Evolutionary conservation across 306 rosid species (phyloP).

Genomic region (Acacia crassicarpa): DNA sequence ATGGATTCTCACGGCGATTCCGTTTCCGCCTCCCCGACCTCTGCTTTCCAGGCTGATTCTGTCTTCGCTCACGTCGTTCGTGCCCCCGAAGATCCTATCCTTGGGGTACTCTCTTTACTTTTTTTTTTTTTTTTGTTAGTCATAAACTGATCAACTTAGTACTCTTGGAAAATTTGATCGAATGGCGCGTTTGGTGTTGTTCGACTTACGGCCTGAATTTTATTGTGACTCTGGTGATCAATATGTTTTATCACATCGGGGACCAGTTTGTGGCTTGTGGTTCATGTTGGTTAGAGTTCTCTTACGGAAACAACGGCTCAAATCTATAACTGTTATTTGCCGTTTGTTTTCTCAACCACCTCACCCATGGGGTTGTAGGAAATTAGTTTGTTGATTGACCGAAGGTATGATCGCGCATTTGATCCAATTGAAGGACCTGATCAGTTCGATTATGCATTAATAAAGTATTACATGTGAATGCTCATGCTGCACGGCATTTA

Average conservation of each 20-base stretch:
- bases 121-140: neutral
- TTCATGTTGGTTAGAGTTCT: neutral
- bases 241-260: neutral
- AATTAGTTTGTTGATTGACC: neutral
- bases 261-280: neutral
- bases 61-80: slow-evolving; percentile 81
- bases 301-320: neutral
- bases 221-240: neutral
- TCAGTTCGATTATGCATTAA: neutral
- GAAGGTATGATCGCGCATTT: neutral
- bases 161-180: neutral
- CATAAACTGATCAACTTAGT: neutral
- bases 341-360: neutral
- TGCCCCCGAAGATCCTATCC: slow-evolving; percentile 98
- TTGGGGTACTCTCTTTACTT: slow-evolving; percentile 61
- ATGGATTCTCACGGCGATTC: slow-evolving; percentile 47
- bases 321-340: neutral
- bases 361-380: neutral
- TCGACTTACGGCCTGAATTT: neutral
- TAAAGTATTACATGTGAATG: neutral
- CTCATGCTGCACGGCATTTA: slow-evolving; percentile 10
- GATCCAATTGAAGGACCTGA: neutral
- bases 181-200: neutral
- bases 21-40: slow-evolving; percentile 41
- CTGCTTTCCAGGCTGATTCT: slow-evolving; percentile 50